Conservation (phyloP, 2,329 filamentous ascomycete species). For the Nemania sp. region DNA sequence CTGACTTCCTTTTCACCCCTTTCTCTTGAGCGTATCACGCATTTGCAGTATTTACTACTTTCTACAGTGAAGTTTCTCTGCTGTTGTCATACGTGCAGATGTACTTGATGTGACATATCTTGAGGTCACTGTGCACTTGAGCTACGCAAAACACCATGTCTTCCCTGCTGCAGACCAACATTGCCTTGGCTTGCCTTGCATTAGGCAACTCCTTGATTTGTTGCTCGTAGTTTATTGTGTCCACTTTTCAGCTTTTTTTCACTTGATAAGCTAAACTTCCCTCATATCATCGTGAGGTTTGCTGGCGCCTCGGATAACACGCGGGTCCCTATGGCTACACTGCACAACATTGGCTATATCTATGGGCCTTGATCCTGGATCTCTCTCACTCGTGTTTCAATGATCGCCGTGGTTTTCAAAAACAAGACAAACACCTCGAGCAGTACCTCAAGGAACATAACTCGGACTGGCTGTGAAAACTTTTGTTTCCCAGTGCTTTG, state of each 20-base stretch:
- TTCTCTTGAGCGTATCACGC: no score
- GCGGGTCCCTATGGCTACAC: not conserved
- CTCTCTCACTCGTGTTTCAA: no score
- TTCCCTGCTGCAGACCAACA: not conserved
- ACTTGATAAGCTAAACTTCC: not conserved
- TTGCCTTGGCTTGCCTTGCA: not conserved
- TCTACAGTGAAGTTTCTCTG: no score
- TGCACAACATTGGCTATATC: not conserved
- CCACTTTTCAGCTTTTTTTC: no score
- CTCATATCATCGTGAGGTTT: constrained; percentile 1
- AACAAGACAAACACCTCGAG: no score
- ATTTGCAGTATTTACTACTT: no score
- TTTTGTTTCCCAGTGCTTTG: no score
- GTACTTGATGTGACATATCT: not conserved
- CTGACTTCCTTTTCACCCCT: no score
- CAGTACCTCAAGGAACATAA: no score
- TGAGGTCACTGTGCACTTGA: not conserved
- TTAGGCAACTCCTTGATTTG: no score
- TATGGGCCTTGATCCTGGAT: not conserved
- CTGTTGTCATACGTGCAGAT: not conserved
- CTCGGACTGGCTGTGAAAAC: no score
- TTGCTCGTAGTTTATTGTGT: not conserved
- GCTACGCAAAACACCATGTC: not conserved
- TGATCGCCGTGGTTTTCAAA: no score
- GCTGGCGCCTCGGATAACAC: not conserved